These are phyloP conservation scores for Elsinoe perseae DNA, from an alignment of 2,329 filamentous ascomycete species.

Conservation along the genomic window DNA sequence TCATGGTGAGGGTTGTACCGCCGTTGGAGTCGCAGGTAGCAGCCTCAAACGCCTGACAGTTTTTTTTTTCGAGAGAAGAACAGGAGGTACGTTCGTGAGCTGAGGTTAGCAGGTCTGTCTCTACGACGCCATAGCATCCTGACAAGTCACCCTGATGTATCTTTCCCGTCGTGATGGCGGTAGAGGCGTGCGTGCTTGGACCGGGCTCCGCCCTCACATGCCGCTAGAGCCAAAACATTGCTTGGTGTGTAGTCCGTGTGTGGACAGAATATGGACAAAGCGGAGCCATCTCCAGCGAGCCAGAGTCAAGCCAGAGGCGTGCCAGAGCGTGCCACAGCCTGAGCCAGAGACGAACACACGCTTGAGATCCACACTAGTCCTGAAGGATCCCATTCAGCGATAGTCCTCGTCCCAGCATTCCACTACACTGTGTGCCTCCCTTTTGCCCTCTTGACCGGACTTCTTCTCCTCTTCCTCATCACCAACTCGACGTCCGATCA, in stretches of 20 bases:
- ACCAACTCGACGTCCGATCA: conserved; percentile 1
- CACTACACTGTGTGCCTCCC: neutral
- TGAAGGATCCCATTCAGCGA: conserved; percentile 11
- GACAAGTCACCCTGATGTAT: neutral
- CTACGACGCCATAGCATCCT: neutral
- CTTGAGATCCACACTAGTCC: conserved; percentile 13
- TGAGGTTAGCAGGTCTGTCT: neutral
- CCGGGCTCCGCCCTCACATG: conserved; percentile 10
- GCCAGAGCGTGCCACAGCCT: conserved; percentile 8
- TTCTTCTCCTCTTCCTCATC: neutral
- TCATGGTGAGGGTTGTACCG: conserved; percentile 1
- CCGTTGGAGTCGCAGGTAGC: conserved; percentile 8
- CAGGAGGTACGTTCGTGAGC: neutral
- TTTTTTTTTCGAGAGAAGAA: neutral
- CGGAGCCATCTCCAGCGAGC: conserved; percentile 6
- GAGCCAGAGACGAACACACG: conserved; percentile 13
- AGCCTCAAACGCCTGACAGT: conserved; percentile 10
- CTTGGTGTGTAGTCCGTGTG: neutral
- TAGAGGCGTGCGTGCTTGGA: conserved; percentile 7
- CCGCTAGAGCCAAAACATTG: conserved; percentile 8
- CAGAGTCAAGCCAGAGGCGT: conserved; percentile 8
- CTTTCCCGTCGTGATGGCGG: neutral
- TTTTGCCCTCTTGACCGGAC: conserved; percentile 4
- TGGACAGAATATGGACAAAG: neutral
- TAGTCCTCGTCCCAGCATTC: conserved; percentile 12